Percentiles rank a stretch among this genome's conserved stretches.
These are phyloP conservation scores for Myxozyma lipomycoides DNA, from an alignment of 805 yeast species.

Conservation along the genomic window DNA sequence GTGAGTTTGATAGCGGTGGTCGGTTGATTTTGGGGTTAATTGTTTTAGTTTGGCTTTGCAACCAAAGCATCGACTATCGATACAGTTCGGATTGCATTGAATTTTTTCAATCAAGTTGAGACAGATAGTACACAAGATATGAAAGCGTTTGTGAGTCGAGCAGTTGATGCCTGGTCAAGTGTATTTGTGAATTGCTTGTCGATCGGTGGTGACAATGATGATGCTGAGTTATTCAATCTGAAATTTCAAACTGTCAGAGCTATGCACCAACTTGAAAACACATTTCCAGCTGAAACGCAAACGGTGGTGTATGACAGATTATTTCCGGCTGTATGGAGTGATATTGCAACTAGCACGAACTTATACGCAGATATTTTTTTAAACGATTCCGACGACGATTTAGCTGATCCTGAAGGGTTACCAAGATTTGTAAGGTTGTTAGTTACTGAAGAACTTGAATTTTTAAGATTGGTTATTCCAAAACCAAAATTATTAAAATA, in stretches of 20 bases:
- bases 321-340: constrained; percentile 24
- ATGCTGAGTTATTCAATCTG: constrained; percentile 16
- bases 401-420: constrained; percentile 23
- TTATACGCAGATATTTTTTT: constrained; percentile 6
- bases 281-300: constrained; percentile 17
- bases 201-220: constrained; percentile 3
- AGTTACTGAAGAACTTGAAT: constrained; percentile 22
- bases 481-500: constrained; percentile 5
- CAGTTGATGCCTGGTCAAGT: constrained; percentile 19
- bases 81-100: constrained; percentile 20
- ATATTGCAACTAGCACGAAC: constrained; percentile 2
- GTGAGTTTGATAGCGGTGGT: constrained; percentile 1
- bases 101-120: constrained; percentile 24
- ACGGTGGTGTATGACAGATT: constrained; percentile 2
- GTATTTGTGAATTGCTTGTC: constrained; percentile 3
- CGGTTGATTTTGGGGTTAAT: neutral
- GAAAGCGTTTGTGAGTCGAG: constrained; percentile 9
- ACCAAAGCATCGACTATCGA: constrained; percentile 24
- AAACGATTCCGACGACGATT: constrained; percentile 14
- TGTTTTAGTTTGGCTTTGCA: constrained; percentile 4
- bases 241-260: constrained; percentile 11
- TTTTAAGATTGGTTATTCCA: constrained; percentile 6
- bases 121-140: constrained; percentile 2
- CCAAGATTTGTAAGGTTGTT: constrained; percentile 7
- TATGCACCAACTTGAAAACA: constrained; percentile 19